Evolutionary conservation across 2,329 filamentous ascomycete species (phyloP).

Genomic region (Cercospora brassicicola): DNA sequence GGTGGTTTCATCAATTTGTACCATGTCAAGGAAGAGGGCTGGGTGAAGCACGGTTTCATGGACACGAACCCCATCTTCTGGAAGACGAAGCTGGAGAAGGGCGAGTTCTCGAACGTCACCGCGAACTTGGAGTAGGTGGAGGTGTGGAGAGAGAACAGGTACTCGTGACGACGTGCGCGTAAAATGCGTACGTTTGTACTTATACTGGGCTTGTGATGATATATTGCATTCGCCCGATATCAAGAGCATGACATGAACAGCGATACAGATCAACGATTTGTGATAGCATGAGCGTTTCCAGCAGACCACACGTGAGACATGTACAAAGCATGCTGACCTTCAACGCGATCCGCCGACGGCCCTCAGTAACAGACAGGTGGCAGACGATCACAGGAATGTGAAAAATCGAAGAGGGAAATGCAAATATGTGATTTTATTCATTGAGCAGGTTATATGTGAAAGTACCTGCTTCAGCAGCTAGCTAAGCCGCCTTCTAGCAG

Average conservation of each 20-base stretch:
- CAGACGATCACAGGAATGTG: not conserved
- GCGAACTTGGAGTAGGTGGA: conserved; percentile 58
- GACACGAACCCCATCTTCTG: conserved; percentile 99
- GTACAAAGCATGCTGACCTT: not conserved
- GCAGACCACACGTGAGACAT: not conserved
- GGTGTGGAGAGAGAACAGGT: not conserved
- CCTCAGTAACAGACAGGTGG: not conserved
- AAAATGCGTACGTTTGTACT: conserved; percentile 19
- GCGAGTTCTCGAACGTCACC: conserved; percentile 95
- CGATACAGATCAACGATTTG: not conserved
- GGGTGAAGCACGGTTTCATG: conserved; percentile 97
- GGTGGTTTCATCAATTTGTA: conserved; percentile 98
- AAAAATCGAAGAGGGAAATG: not conserved
- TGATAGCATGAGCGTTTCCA: not conserved
- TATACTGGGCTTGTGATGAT: conserved; percentile 26
- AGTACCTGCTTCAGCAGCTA: not conserved
- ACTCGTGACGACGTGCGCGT: not conserved
- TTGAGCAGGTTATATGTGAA: not conserved
- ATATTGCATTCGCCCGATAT: conserved; percentile 11
- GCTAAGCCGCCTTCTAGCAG: not conserved
- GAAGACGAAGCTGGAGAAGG: conserved; percentile 98
- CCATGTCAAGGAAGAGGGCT: conserved; percentile 97
- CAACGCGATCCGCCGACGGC: not conserved
- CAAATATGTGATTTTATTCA: not conserved
- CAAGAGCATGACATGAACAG: conserved; percentile 14